Conservation (phyloP, 73 alveolate species). For the Blepharisma stoltei region DNA sequence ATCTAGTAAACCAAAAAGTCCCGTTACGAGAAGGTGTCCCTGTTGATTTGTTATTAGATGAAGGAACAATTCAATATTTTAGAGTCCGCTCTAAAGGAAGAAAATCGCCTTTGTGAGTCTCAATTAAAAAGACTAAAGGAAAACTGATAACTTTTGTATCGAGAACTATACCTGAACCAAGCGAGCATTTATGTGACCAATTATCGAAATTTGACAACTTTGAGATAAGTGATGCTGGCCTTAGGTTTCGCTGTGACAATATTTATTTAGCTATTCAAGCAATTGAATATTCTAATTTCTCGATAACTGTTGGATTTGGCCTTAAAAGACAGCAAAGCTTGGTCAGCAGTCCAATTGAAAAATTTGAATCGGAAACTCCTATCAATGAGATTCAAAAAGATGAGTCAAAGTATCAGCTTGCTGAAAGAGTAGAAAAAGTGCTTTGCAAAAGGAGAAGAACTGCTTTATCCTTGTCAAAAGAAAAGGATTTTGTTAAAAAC, state of each 20-base stretch:
- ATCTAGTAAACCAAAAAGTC: background rate
- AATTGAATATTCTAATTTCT: background rate
- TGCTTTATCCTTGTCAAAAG: no score
- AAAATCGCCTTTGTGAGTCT: background rate
- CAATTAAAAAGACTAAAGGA: background rate
- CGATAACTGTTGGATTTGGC: conserved; percentile 9
- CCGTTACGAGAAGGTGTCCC: background rate
- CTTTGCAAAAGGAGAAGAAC: no score
- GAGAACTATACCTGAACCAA: background rate
- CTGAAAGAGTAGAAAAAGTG: no score
- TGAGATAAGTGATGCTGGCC: background rate
- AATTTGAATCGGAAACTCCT: no score
- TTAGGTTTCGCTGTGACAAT: background rate
- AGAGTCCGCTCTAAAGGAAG: background rate
- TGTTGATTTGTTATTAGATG: conserved; percentile 2
- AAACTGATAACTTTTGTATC: background rate
- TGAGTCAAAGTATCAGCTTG: no score
- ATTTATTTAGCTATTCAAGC: conserved; percentile 12
- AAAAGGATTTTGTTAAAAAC: no score
- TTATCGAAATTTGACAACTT: background rate
- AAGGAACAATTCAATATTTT: conserved; percentile 14
- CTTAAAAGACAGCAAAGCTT: background rate
- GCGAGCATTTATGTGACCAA: background rate
- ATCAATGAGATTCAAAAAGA: no score
- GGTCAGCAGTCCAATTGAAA: no score